Percentiles rank a stretch among this genome's conserved stretches.
phyloP scores from a whole-genome alignment of 768 basidiomycete species.

The Lyophyllum semitale region DNA sequence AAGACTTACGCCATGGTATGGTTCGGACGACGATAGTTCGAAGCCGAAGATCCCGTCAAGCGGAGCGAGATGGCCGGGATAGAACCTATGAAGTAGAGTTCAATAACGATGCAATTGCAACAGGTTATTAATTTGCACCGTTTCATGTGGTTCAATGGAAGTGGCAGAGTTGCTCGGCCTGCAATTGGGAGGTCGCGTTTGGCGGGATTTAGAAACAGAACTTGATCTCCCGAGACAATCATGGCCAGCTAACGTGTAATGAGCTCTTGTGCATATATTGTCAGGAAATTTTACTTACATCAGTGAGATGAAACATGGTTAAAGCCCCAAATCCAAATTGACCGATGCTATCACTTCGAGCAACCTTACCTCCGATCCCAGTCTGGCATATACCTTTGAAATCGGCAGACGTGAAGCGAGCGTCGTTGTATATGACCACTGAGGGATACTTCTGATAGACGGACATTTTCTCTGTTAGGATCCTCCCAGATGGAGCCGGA shows the following conservation, averaged over 20 bases:
- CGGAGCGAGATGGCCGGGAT: slow-evolving; percentile 40
- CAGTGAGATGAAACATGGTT: slow-evolving; percentile 54
- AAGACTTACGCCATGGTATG: slow-evolving; percentile 42
- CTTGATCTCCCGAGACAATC: slow-evolving; percentile 30
- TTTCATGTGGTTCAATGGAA: slow-evolving; percentile 35
- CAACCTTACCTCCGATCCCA: slow-evolving; percentile 46
- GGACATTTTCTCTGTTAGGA: slow-evolving; percentile 37
- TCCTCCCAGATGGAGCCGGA: neutral
- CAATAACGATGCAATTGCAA: neutral
- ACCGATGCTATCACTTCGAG: slow-evolving; percentile 41
- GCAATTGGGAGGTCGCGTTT: slow-evolving; percentile 38
- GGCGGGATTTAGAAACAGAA: slow-evolving; percentile 48
- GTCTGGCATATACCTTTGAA: slow-evolving; percentile 47
- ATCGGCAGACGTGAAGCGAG: slow-evolving; percentile 40
- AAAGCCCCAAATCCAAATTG: slow-evolving; percentile 55
- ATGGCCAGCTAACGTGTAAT: slow-evolving; percentile 28
- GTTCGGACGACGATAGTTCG: slow-evolving; percentile 16
- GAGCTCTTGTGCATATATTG: neutral
- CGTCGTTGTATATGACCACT: slow-evolving; percentile 47
- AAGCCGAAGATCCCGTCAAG: slow-evolving; percentile 45
- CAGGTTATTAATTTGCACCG: slow-evolving; percentile 22
- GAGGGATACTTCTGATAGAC: slow-evolving; percentile 36
- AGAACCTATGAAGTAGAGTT: slow-evolving; percentile 30
- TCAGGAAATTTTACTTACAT: slow-evolving; percentile 30
- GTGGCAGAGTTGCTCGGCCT: slow-evolving; percentile 26